Conservation (phyloP, 768 basidiomycete species). For the Pulveroboletus sp. region DNA sequence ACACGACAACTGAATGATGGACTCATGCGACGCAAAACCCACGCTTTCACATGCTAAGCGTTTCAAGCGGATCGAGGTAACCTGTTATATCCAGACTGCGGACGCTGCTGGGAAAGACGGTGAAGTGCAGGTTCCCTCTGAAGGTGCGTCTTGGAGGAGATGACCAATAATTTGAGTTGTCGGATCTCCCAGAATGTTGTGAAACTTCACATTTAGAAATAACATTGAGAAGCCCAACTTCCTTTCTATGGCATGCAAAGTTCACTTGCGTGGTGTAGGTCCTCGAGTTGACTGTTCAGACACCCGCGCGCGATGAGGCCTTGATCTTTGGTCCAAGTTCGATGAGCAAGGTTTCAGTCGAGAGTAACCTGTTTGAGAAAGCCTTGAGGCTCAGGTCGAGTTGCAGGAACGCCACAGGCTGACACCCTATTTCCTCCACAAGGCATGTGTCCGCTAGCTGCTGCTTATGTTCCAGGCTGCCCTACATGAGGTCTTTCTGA, state of each 20-base stretch:
- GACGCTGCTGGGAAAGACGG: not conserved
- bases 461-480: no score
- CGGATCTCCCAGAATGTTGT: not conserved
- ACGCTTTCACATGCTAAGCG: not conserved
- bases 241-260: not conserved
- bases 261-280: not conserved
- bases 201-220: not conserved
- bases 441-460: not conserved
- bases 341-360: not conserved
- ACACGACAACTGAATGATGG: not conserved
- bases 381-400: not conserved
- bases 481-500: not conserved
- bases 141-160: not conserved
- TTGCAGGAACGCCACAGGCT: not conserved
- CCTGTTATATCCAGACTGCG: not conserved
- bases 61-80: not conserved
- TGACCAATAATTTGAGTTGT: not conserved
- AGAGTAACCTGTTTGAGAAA: not conserved
- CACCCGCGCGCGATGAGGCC: not conserved
- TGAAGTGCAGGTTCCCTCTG: not conserved
- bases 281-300: not conserved
- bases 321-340: not conserved
- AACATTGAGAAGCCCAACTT: not conserved
- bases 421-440: no score
- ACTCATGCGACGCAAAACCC: not conserved